phyloP scores from a whole-genome alignment of 371 early-diverging fungal species.

The Actinomortierella ambigua region DNA sequence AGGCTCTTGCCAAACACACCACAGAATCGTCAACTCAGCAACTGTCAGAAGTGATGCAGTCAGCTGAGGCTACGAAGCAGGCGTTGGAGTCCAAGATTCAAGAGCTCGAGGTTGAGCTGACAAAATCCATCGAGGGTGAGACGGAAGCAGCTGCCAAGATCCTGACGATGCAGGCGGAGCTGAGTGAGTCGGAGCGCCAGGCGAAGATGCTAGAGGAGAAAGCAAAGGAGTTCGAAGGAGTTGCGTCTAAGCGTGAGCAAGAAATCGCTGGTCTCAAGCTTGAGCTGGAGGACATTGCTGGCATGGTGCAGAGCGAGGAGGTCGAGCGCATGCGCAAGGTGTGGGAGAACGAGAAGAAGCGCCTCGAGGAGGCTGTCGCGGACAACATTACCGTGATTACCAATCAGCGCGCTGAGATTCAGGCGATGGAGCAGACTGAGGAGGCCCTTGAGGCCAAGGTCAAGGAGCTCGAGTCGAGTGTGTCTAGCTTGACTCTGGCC shows the following conservation, averaged over 20 bases:
- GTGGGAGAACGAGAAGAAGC: slow-evolving; percentile 63
- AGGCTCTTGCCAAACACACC: not conserved
- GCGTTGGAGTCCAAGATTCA: slow-evolving; percentile 5
- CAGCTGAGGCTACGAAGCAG: slow-evolving; percentile 6
- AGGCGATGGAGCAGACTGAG: slow-evolving; percentile 45
- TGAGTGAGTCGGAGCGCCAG: slow-evolving; percentile 27
- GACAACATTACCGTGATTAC: slow-evolving; percentile 42
- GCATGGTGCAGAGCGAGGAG: slow-evolving; percentile 46
- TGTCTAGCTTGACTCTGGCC: slow-evolving; percentile 10
- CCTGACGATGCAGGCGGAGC: slow-evolving; percentile 9
- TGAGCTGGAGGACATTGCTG: slow-evolving; percentile 53
- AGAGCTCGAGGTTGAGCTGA: slow-evolving; percentile 3
- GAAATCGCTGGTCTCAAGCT: slow-evolving; percentile 31
- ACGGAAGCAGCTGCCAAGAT: slow-evolving; percentile 20
- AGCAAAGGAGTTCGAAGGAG: slow-evolving; percentile 52
- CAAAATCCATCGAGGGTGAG: slow-evolving; percentile 30
- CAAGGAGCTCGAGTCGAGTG: slow-evolving; percentile 44
- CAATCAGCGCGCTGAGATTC: slow-evolving; percentile 43
- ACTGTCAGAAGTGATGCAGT: not conserved
- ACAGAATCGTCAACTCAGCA: not conserved
- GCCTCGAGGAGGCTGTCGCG: slow-evolving; percentile 54
- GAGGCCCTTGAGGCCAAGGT: slow-evolving; percentile 47
- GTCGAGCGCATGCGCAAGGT: slow-evolving; percentile 49
- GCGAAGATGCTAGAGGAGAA: slow-evolving; percentile 50
- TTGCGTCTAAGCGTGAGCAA: slow-evolving; percentile 54